Percentiles rank a stretch among this genome's conserved stretches.
These are phyloP conservation scores for Xylariaceae sp. DNA, from an alignment of 2,329 filamentous ascomycete genomes.

Conservation along the genomic window DNA sequence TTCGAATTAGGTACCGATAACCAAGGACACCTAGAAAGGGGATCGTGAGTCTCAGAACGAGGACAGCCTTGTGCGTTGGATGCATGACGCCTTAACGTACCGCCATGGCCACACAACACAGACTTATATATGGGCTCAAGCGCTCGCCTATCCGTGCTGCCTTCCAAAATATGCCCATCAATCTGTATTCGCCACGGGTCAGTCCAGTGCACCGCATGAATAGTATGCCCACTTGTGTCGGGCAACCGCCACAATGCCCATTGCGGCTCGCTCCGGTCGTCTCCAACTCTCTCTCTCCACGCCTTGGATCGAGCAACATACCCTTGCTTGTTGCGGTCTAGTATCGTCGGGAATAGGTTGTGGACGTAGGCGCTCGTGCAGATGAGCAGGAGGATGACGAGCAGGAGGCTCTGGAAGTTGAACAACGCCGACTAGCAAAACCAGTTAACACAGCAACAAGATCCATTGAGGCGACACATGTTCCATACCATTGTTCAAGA, in stretches of 20 bases:
- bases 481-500: conserved; percentile 10
- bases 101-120: conserved; percentile 92
- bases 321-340: conserved; percentile 92
- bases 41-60: conserved; percentile 9
- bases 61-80: not conserved
- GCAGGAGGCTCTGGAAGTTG: conserved; percentile 95
- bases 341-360: conserved; percentile 78
- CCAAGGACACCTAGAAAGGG: conserved; percentile 27
- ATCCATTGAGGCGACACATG: not conserved
- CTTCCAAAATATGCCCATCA: conserved; percentile 92
- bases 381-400: conserved; percentile 90
- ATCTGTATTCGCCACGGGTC: conserved; percentile 38
- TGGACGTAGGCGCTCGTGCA: conserved; percentile 95
- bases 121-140: conserved; percentile 88
- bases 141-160: conserved; percentile 87
- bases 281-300: not conserved
- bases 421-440: conserved; percentile 77
- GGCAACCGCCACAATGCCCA: not conserved
- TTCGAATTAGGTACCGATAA: conserved; percentile 28
- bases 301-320: conserved; percentile 38
- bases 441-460: conserved; percentile 6
- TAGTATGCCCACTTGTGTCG: not conserved
- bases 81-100: conserved; percentile 45
- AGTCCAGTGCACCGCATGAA: conserved; percentile 2
- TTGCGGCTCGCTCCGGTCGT: not conserved